Percentiles rank a stretch among this genome's conserved stretches.
Evolutionary conservation across 2,329 filamentous ascomycete species (phyloP).

Genomic region (Mollisiaceae sp.): DNA sequence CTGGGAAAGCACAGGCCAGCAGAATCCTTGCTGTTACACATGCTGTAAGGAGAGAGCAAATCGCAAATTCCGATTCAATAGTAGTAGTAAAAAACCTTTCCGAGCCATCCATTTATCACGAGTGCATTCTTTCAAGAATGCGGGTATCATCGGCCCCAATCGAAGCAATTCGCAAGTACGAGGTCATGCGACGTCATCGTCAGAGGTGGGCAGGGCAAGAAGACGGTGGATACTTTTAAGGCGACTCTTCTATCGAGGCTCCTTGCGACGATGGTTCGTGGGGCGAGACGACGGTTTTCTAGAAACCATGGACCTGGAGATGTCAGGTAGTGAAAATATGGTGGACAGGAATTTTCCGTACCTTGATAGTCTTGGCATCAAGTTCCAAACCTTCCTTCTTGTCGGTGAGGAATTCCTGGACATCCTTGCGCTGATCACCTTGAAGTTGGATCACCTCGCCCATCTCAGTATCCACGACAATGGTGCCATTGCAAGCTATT

Average conservation of each 20-base stretch:
- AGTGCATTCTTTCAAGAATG: slow-evolving; percentile 42
- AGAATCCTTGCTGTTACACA: slow-evolving; percentile 29
- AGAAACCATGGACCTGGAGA: slow-evolving; percentile 65
- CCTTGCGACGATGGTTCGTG: slow-evolving; percentile 39
- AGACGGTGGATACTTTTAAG: slow-evolving; percentile 33
- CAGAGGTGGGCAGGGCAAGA: slow-evolving; percentile 40
- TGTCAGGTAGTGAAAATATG: not conserved
- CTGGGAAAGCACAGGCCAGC: slow-evolving; percentile 27
- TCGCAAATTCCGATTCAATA: slow-evolving; percentile 25
- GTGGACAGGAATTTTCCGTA: slow-evolving; percentile 44
- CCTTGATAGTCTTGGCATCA: slow-evolving; percentile 97
- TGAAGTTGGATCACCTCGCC: slow-evolving; percentile 99
- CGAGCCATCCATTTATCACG: slow-evolving; percentile 32
- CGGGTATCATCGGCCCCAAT: slow-evolving; percentile 44
- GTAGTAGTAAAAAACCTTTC: slow-evolving; percentile 29
- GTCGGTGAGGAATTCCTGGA: slow-evolving; percentile 95
- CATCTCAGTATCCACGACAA: slow-evolving; percentile 94
- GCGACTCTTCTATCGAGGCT: slow-evolving; percentile 41
- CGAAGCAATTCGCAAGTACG: slow-evolving; percentile 36
- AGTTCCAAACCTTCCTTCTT: slow-evolving; percentile 94
- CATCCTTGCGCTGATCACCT: slow-evolving; percentile 98
- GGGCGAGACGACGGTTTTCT: slow-evolving; percentile 48
- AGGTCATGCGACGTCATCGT: slow-evolving; percentile 6
- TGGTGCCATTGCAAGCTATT: slow-evolving; percentile 98
- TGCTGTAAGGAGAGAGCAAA: slow-evolving; percentile 27